Base-by-base conservation (phyloP, 495 filamentous ascomycete genomes). In the Poronia punctata region DNA sequence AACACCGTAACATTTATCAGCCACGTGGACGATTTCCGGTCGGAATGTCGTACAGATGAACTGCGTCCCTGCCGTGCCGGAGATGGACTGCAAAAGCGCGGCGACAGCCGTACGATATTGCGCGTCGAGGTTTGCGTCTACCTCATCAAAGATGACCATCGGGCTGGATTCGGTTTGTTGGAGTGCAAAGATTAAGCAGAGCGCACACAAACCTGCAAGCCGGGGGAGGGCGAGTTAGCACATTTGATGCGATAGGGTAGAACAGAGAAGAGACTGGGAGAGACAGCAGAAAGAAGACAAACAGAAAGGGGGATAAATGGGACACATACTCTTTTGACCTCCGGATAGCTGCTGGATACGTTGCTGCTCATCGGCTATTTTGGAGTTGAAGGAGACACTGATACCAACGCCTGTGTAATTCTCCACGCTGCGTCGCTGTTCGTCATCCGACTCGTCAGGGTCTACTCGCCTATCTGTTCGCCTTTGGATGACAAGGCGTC, bases 141-240 rank as follows among this genome's bases (percentile, higher is more conserved):
- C 95, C 67, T 99, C 92, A 59, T 99, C 92, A 48, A 99, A 99
- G 47, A 99, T 86, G 64, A 97, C 95, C 68, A 99, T 97, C 9
- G 92, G 92, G 12, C 89, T 90, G 5, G 93, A 92, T 52, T 97
- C 92, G 53, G 92, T 94, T 49, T 88, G 84, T 54, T 99, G 92
- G 60, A 99, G 94, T n/a, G 92, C 92, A 59, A 99, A 97, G 47
- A 99, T 87, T 34, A 99, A 76, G 39, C 90, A 90, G 35, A 99
- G 78, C 10, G 92, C 92, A 64, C 90, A 95, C 44, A 94, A 72
- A 80, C 86, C 86, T 90, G 40, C 44, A 94, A 72, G 80, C 86
- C 86, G 89, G 40, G 37, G 25, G 6, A 43, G 20, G 10, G 52
- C 62, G 63, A 61, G 56, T 36, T 31, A 39, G 6, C 17, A 18